Evolutionary conservation across 495 filamentous ascomycete genomes (phyloP).

Genomic region (Aspergillus homomorphus): DNA sequence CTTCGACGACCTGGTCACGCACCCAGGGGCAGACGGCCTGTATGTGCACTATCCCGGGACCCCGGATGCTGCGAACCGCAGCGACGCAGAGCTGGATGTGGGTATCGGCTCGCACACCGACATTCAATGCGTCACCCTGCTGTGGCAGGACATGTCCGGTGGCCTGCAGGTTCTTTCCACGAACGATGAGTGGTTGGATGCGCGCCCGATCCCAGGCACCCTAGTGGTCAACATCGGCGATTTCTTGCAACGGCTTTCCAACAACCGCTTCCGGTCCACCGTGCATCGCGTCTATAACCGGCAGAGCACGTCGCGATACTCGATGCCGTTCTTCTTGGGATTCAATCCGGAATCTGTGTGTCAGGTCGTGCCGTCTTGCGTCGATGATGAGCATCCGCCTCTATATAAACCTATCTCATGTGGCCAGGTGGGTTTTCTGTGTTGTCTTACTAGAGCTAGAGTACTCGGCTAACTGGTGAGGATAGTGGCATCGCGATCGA

Average conservation of each 20-base stretch:
- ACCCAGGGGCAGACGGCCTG: slow-evolving; percentile 48
- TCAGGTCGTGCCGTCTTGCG: slow-evolving; percentile 50
- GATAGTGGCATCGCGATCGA: slow-evolving; percentile 31
- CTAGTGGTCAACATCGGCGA: slow-evolving; percentile 67
- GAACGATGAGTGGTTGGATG: slow-evolving; percentile 55
- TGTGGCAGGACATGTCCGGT: slow-evolving; percentile 53
- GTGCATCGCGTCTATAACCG: slow-evolving; percentile 56
- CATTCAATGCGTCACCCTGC: slow-evolving; percentile 55
- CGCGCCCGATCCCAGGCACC: slow-evolving; percentile 52
- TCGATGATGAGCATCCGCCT: slow-evolving; percentile 50
- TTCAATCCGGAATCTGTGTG: slow-evolving; percentile 45
- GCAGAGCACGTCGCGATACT: slow-evolving; percentile 45
- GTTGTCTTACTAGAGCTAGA: neutral
- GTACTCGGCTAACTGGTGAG: slow-evolving; percentile 4
- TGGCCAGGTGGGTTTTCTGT: slow-evolving; percentile 38
- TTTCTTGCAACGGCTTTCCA: slow-evolving; percentile 60
- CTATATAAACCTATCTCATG: slow-evolving; percentile 58
- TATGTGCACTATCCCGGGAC: slow-evolving; percentile 50
- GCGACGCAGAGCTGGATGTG: slow-evolving; percentile 32
- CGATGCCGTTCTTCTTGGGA: slow-evolving; percentile 61
- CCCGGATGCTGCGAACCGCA: slow-evolving; percentile 26
- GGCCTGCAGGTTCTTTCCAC: slow-evolving; percentile 53
- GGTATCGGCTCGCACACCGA: slow-evolving; percentile 58
- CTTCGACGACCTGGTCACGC: slow-evolving; percentile 49
- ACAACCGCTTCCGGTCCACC: slow-evolving; percentile 57